These are phyloP conservation scores for Trichophyton verrucosum DNA, from an alignment of 2,329 filamentous ascomycete species.

Conservation along the genomic window DNA sequence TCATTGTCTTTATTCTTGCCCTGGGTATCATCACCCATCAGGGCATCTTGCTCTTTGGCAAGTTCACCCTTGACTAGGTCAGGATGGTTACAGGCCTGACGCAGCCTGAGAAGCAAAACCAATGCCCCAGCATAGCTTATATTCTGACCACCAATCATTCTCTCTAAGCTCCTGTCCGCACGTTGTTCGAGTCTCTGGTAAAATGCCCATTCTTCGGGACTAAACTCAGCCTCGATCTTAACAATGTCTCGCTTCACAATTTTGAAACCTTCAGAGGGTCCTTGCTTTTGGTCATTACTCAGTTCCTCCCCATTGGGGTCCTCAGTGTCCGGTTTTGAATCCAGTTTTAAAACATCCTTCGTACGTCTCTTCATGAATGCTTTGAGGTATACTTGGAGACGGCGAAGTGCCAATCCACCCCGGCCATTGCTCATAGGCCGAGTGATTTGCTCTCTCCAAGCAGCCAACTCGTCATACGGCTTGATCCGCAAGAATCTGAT, in stretches of 20 bases:
- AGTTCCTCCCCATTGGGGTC: constrained; percentile 40
- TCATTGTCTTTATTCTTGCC: constrained; percentile 46
- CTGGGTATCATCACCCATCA: constrained; percentile 51
- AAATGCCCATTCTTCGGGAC: constrained; percentile 67
- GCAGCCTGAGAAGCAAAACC: constrained; percentile 75
- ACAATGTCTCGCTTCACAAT: constrained; percentile 86
- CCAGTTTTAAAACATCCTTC: constrained; percentile 88
- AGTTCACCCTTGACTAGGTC: constrained; percentile 76
- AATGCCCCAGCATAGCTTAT: constrained; percentile 89
- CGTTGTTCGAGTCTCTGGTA: constrained; percentile 73
- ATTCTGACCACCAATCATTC: constrained; percentile 70
- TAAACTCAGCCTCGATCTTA: constrained; percentile 64
- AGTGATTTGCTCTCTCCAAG: constrained; percentile 89
- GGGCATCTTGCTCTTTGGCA: constrained; percentile 73
- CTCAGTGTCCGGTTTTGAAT: constrained; percentile 60
- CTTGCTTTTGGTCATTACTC: constrained; percentile 15
- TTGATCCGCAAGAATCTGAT: constrained; percentile 87
- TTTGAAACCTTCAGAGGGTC: constrained; percentile 58
- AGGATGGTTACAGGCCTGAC: constrained; percentile 92
- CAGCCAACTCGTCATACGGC: constrained; percentile 71
- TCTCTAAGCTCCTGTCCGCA: constrained; percentile 73
- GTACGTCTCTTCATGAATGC: constrained; percentile 99
- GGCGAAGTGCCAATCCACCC: constrained; percentile 75
- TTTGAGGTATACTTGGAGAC: constrained; percentile 71
- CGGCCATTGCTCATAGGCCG: constrained; percentile 78